Percentiles rank a stretch among this genome's conserved stretches.
Conservation (phyloP, 495 filamentous ascomycete genomes). For the Friedmanniomyces simplex region DNA sequence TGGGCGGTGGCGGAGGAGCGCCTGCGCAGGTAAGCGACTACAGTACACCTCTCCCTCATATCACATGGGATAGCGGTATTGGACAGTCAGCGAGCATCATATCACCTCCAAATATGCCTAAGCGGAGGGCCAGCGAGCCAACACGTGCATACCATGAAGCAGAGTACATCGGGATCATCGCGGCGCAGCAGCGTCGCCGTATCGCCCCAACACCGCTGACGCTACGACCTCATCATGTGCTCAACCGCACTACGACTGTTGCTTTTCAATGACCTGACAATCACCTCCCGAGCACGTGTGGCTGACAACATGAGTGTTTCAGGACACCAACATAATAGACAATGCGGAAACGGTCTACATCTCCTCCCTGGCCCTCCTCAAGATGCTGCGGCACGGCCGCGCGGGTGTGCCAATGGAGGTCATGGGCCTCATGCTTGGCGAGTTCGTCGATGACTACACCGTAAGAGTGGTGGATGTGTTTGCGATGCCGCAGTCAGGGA, state of each 20-base stretch:
- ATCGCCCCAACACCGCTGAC: neutral
- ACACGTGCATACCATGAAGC: neutral
- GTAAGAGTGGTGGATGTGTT: slow-evolving; percentile 97
- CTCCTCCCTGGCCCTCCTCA: slow-evolving; percentile 89
- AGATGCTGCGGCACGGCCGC: slow-evolving; percentile 95
- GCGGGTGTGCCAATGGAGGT: slow-evolving; percentile 99
- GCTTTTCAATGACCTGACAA: neutral
- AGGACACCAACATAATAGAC: slow-evolving; percentile 90
- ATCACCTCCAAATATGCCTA: neutral
- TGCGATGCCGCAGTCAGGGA: slow-evolving; percentile 99
- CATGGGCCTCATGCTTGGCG: slow-evolving; percentile 97
- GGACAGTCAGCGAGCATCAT: no score
- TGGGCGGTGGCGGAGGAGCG: slow-evolving; percentile 58
- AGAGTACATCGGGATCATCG: slow-evolving; percentile 1
- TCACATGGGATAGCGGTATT: no score
- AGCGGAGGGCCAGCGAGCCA: neutral
- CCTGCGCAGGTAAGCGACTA: slow-evolving; percentile 77
- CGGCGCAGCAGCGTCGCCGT: neutral
- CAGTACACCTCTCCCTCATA: no score
- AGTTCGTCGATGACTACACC: slow-evolving; percentile 98
- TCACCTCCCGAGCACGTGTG: neutral
- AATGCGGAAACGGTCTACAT: slow-evolving; percentile 99
- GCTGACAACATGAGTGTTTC: neutral
- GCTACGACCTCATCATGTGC: neutral
- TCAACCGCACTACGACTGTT: neutral